These are phyloP conservation scores for Paramecium pentaurelia DNA, from an alignment of 73 alveolate species.

Conservation along the genomic window DNA sequence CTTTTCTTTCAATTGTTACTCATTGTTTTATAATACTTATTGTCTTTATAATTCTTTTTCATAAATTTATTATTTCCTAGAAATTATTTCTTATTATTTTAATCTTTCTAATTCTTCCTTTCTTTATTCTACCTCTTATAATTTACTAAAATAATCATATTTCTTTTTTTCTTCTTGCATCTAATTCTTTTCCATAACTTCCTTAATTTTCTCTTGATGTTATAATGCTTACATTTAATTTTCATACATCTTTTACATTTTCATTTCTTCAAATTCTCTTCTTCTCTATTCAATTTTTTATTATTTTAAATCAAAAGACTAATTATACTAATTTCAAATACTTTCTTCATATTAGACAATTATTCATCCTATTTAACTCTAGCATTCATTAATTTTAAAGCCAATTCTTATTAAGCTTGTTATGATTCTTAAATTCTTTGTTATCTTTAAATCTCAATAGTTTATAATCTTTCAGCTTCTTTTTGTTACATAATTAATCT, in stretches of 20 bases:
- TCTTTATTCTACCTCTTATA: slow-evolving; percentile 17
- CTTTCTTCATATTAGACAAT: not conserved
- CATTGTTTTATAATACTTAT: slow-evolving; percentile 8
- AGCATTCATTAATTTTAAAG: slow-evolving; percentile 4
- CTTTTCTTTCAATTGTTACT: not conserved
- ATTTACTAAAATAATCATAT: not conserved
- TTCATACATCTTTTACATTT: not conserved
- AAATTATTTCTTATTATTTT: not conserved
- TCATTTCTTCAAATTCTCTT: slow-evolving; percentile 40
- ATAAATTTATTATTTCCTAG: not conserved
- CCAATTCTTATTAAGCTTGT: slow-evolving; percentile 8
- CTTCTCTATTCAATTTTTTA: slow-evolving; percentile 14
- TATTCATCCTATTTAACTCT: not conserved
- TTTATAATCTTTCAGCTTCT: not conserved
- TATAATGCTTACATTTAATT: not conserved
- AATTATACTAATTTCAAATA: not conserved
- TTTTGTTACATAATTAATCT: not conserved
- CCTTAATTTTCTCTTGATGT: slow-evolving; percentile 26
- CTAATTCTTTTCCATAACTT: slow-evolving; percentile 28
- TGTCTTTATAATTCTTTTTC: slow-evolving; percentile 41
- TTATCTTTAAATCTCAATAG: slow-evolving; percentile 22
- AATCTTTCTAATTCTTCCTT: not conserved
- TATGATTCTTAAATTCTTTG: not conserved
- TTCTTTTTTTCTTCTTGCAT: not conserved
- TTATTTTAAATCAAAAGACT: slow-evolving; percentile 5